Conservation (phyloP, 208 protist genomes). For the Dictyostelium gargantuum region DNA sequence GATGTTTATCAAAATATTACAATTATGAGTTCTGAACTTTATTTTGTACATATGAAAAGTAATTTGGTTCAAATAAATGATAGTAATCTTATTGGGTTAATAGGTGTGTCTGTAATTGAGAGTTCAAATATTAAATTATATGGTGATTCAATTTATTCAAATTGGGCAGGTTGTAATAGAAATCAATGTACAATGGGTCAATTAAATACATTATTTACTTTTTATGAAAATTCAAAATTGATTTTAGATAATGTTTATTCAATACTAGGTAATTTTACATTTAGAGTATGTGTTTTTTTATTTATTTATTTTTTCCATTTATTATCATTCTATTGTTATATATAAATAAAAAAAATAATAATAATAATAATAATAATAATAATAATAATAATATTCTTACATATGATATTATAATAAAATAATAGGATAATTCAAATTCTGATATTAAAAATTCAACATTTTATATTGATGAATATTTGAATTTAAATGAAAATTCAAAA, state of each 20-base stretch:
- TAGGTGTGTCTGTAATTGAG: too few relatives aligned
- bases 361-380: too few relatives aligned
- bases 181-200: not conserved
- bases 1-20: not conserved
- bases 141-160: not conserved
- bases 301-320: not conserved
- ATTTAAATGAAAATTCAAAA: too few relatives aligned
- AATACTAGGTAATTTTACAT: not conserved
- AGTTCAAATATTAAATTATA: not conserved
- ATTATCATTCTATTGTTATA: too few relatives aligned
- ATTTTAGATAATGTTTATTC: not conserved
- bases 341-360: too few relatives aligned
- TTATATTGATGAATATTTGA: too few relatives aligned
- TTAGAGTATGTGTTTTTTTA: not conserved
- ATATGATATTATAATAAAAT: not conserved
- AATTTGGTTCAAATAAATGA: too few relatives aligned
- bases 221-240: not conserved
- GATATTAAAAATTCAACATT: too few relatives aligned
- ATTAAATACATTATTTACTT: not conserved
- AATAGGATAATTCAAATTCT: not conserved
- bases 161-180: not conserved
- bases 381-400: not conserved
- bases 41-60: too few relatives aligned
- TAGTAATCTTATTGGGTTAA: too few relatives aligned
- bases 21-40: not conserved